Base-by-base conservation (phyloP, 805 yeast genomes). In the Hanseniaspora occidentalis region DNA sequence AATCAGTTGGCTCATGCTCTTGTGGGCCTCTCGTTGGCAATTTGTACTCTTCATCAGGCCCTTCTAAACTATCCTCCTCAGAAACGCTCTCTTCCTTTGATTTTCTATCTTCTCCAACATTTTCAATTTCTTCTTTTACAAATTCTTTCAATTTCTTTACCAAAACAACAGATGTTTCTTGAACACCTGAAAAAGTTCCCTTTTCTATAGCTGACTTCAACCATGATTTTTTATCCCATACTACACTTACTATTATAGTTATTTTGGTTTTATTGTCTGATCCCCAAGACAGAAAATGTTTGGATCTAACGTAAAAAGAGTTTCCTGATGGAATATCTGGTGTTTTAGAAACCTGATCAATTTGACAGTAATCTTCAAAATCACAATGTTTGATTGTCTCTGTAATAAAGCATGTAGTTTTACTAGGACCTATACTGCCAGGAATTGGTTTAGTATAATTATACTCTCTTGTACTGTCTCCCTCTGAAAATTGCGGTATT, bases 311-410 rank as follows among this genome's bases (percentile, higher is more conserved):
- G 36, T 69, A 66, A 48, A 83, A 83, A 0, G 80, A 65, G 46
- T 66, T 70, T 6, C 94, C 92, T 25, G 82, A 75, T 0, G 94
- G 94, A n/a, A 82, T 84, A 60, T 82, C 92, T 0, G 92, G 94
- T 0, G 85, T 78, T 37, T 67, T 70, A 0, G 86, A 76, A 1
- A 65, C 55, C 47, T 79, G 83, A 2, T 69, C 65, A 2, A 77
- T 73, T 23, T 66, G 62, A 18, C 76, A 64, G 42, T 55, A 61
- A 20, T 64, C 60, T 6, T 69, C 64, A 16, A 71, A 64, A 50
- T 80, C 77, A 41, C 53, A 62, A 34, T 69, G 64, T 23, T 75
- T 74, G 14, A 81, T 52, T 2, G 66, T 66, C 51, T 83, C 94
- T 4, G 67, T 65, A 36, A 82, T 77, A 14, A 65, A 55, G 62